phyloP scores from a whole-genome alignment of 2,329 filamentous ascomycete species.

The Alternaria gansuensis region DNA sequence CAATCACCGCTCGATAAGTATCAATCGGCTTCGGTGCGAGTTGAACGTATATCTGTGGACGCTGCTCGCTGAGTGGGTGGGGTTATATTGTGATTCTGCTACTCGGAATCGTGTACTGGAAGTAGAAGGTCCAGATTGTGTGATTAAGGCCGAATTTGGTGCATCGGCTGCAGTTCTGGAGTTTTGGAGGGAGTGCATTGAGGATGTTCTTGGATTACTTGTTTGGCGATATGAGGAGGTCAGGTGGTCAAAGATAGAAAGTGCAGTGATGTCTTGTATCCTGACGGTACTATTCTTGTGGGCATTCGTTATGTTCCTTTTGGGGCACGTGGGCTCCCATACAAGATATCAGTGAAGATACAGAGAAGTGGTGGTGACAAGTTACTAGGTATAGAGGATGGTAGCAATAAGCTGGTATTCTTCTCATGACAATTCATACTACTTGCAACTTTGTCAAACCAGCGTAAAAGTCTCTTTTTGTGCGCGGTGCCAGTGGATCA shows the following conservation, averaged over 20 bases:
- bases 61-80: constrained; percentile 12
- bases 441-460: too few species aligned
- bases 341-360: not conserved
- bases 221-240: constrained; percentile 16
- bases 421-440: too few species aligned
- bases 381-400: not conserved
- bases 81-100: not conserved
- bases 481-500: not conserved
- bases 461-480: too few species aligned
- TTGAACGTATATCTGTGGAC: constrained; percentile 15
- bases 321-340: not conserved
- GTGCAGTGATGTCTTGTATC: not conserved
- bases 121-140: not conserved
- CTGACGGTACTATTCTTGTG: not conserved
- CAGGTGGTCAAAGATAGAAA: not conserved
- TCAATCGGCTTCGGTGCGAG: constrained; percentile 3
- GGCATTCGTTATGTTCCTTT: not conserved
- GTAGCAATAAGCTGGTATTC: not conserved
- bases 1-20: not conserved
- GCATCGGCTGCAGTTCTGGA: constrained; percentile 1
- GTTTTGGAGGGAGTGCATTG: constrained; percentile 7
- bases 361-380: not conserved
- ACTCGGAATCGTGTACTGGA: not conserved
- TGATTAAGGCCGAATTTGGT: not conserved
- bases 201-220: constrained; percentile 8